Evolutionary conservation across 192 early-diverging fungal genomes (phyloP), one percentile per base, ranked within the genome.

Genomic region (Paraglomus brasilianum): DNA sequence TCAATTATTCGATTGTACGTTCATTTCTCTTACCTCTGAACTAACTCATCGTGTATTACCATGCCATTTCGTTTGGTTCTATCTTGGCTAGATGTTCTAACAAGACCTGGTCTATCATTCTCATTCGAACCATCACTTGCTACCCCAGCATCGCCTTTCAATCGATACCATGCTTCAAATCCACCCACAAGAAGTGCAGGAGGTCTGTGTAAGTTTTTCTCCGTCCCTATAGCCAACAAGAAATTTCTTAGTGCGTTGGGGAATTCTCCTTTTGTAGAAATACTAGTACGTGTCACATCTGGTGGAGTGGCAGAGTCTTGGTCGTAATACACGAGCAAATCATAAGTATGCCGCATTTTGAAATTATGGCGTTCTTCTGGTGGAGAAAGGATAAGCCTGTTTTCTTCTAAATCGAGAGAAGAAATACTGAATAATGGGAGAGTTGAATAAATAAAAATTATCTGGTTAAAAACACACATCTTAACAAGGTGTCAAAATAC

Each of bases 151-250:
- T 78, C 76, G 6, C 82, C 83, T 41, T 87, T 67, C 14, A 75
- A 81, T 0, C 73, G 60, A 19, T 70, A 68, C 95, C 95, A 97
- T 2, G 83, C 90, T 41, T 85, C 77, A 77, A 92, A 93, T 0
- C 95, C 95, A 13, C 95, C 95, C 7, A 78, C 57, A 8, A 97
- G 72, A 30, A 97, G 72, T 51, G 91, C 78, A 1, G 93, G 93
- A 41, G 71, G 66, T 22, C 80, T 75, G 39, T 74, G 70, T 41
- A 88, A 78, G 8, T 70, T 66, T 48, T 83, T 85, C 17, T 77
- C 64, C 21, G 88, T 82, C 59, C 85, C 88, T 24, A 97, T 80
- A 0, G 86, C 87, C 9, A 66, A 44, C 60, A 84, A 79, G 6
- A 95, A 74, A 30, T 72, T 65, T 44, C 66, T 50, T 5, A 89